Base-by-base conservation (phyloP, 495 filamentous ascomycete species). In the Amphirosellinia nigrospora region DNA sequence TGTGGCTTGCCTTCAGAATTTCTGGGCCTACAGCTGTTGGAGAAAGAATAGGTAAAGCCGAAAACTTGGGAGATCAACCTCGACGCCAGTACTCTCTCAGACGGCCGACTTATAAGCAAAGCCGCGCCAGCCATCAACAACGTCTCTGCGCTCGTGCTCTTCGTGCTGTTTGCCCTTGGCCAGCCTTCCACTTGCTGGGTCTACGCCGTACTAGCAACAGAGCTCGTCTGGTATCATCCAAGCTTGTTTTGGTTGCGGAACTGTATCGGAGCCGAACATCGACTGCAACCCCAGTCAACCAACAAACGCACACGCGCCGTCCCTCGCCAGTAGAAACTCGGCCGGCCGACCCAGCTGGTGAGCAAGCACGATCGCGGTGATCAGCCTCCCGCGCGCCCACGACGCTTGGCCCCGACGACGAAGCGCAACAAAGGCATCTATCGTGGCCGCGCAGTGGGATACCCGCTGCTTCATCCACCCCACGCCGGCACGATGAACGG, bases 401-500 rank as follows among this genome's bases (percentile, higher is more conserved):
- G 19, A 43, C 5, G 30, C 46, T 46, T 16, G 19, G 38, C 30
- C 30, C n/a, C 43, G 19, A 30, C 43, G 23, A 38, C 34, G 60
- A 48, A 43, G 48, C 59, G 23, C 38, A 39, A 46, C 68, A 16
- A 21, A 11, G 15, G 8, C 52, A 28, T 26, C 10, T 32, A 53
- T 38, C 21, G 63, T 52, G 45, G 32, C n/a, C 50, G 59, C 65
- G 76, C 68, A 71, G 83, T 83, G 83, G 81, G 80, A 66, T 66
- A 83, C 77, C 82, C 82, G 79, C 83, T 82, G 83, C 79, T 77
- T 69, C 70, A 71, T 74, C 48, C 75, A 65, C 76, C 83, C 84
- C 85, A 86, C 73, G 85, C 86, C 85, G 86, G 86, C 83, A 87
- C 79, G 86, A 87, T 88, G 86, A 87, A 86, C 79, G 81, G 79